Percentiles rank a stretch among this genome's conserved stretches.
These are phyloP conservation scores for Claviceps sp. DNA, from an alignment of 2,329 filamentous ascomycete species.

Conservation along the genomic window DNA sequence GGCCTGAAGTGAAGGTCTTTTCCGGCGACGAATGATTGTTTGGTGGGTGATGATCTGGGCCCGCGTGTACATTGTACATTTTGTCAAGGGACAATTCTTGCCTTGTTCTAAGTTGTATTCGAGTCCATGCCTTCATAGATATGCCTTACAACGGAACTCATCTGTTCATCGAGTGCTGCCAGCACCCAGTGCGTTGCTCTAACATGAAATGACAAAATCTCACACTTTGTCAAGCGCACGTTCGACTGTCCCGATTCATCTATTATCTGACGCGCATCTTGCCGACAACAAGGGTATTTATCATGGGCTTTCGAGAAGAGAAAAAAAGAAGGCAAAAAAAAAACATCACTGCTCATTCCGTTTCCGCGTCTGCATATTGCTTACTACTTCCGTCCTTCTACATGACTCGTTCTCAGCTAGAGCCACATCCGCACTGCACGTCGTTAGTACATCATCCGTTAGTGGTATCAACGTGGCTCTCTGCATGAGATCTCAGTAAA, in stretches of 20 bases:
- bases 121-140: no score
- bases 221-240: not conserved
- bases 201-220: not conserved
- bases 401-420: not conserved
- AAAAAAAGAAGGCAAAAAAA: not conserved
- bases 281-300: conserved; percentile 21
- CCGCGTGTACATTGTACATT: no score
- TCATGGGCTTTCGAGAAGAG: conserved; percentile 21
- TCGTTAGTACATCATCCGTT: not conserved
- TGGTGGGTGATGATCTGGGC: no score
- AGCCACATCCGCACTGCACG: not conserved
- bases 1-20: no score
- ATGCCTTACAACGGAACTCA: no score
- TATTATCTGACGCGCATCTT: conserved; percentile 1
- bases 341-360: not conserved
- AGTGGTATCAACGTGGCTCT: not conserved
- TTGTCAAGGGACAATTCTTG: no score
- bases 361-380: not conserved
- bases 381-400: not conserved
- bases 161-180: no score
- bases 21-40: no score
- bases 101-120: no score
- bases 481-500: not conserved
- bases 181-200: no score
- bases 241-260: not conserved